Percentiles rank a stretch among this genome's conserved stretches.
Conservation (phyloP, 2,329 filamentous ascomycete species). For the Pseudonectria foliicola region DNA sequence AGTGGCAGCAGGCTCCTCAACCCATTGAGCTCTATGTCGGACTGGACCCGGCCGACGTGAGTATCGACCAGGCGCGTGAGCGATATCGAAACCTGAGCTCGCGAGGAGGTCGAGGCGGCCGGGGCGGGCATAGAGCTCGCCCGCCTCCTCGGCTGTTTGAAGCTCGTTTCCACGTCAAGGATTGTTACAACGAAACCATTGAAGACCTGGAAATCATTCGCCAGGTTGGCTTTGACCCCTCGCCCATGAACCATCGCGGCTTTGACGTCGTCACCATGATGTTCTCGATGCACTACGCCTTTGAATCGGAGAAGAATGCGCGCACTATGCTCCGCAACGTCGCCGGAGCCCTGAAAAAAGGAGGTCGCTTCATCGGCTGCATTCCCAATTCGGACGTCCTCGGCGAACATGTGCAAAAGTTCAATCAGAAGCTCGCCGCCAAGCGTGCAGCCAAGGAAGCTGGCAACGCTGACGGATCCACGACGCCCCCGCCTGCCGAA, state of each 20-base stretch:
- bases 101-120: slow-evolving; percentile 49
- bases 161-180: slow-evolving; percentile 81
- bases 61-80: slow-evolving; percentile 82
- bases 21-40: slow-evolving; percentile 89
- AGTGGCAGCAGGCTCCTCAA: slow-evolving; percentile 94
- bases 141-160: slow-evolving; percentile 62
- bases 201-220: slow-evolving; percentile 74
- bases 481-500: slow-evolving; percentile 21
- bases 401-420: slow-evolving; percentile 66
- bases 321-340: slow-evolving; percentile 92
- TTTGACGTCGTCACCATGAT: slow-evolving; percentile 98
- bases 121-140: slow-evolving; percentile 43
- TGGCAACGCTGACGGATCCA: slow-evolving; percentile 12
- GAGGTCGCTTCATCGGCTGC: slow-evolving; percentile 86
- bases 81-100: slow-evolving; percentile 68
- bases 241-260: slow-evolving; percentile 65
- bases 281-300: slow-evolving; percentile 99
- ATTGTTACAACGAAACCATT: slow-evolving; percentile 83
- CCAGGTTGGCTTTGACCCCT: slow-evolving; percentile 80
- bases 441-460: slow-evolving; percentile 25
- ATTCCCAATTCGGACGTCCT: slow-evolving; percentile 97
- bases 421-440: slow-evolving; percentile 51
- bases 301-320: slow-evolving; percentile 85
- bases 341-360: slow-evolving; percentile 82
- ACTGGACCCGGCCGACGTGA: slow-evolving; percentile 85